These are phyloP conservation scores for Hyphopichia wangnamkhiaoensis DNA, from an alignment of 1,139 yeast species.

Conservation along the genomic window DNA sequence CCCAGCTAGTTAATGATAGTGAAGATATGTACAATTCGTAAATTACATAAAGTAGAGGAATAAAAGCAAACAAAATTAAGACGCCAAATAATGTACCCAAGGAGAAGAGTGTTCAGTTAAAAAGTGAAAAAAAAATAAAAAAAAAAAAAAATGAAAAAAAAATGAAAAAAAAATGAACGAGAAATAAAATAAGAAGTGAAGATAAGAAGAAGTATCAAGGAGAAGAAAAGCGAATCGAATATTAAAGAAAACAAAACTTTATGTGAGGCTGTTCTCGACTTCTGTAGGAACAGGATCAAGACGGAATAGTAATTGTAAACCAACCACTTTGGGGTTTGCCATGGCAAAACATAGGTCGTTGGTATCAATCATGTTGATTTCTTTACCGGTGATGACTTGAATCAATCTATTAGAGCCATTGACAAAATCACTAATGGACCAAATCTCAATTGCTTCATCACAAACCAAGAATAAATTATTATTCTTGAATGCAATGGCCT, in stretches of 20 bases:
- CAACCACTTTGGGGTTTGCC: slow-evolving; percentile 71
- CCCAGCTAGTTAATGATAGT: too few relatives aligned
- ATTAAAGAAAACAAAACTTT: too few relatives aligned
- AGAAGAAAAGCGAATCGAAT: too few relatives aligned
- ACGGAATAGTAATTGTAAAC: slow-evolving; percentile 57
- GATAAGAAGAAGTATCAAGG: too few relatives aligned
- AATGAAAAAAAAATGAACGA: not conserved
- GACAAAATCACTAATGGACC: slow-evolving; percentile 56
- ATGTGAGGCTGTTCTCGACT: not conserved
- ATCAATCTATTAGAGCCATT: slow-evolving; percentile 54
- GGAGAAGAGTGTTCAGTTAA: not conserved
- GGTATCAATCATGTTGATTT: slow-evolving; percentile 47
- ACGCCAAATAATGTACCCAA: not conserved
- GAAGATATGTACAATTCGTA: too few relatives aligned
- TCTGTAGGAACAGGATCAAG: slow-evolving; percentile 5
- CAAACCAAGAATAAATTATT: slow-evolving; percentile 65
- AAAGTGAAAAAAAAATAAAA: not conserved
- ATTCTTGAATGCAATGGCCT: slow-evolving; percentile 53
- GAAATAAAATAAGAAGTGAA: too few relatives aligned
- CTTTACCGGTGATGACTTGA: slow-evolving; percentile 77
- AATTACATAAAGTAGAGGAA: not conserved
- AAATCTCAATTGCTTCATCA: slow-evolving; percentile 71
- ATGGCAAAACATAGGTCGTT: slow-evolving; percentile 52
- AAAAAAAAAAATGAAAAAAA: not conserved
- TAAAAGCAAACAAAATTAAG: not conserved